Percentiles rank a stretch among this genome's conserved stretches.
Evolutionary conservation across 2,329 filamentous ascomycete species (phyloP).

Genomic region (Cercospora sojina): DNA sequence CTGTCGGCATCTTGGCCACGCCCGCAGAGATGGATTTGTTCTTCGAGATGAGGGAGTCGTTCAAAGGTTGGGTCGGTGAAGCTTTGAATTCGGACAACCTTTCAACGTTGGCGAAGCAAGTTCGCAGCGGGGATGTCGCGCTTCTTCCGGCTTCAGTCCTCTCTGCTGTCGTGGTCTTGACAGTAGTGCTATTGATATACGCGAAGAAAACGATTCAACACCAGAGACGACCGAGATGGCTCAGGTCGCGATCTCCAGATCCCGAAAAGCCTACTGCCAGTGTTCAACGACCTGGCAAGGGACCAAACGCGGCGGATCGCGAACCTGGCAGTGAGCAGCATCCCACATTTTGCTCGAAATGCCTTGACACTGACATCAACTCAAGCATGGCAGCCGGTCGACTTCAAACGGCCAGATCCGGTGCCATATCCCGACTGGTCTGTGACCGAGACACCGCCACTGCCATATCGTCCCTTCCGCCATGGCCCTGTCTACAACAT

Average conservation of each 20-base stretch:
- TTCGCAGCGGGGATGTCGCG: not conserved
- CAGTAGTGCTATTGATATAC: not conserved
- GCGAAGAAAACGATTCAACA: not conserved
- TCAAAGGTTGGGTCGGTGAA: not conserved
- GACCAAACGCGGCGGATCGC: slow-evolving; percentile 41
- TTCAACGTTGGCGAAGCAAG: not conserved
- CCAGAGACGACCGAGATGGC: slow-evolving; percentile 12
- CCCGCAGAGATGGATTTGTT: not conserved
- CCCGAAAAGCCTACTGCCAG: slow-evolving; percentile 46
- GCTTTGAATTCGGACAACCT: not conserved
- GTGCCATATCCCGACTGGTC: slow-evolving; percentile 68
- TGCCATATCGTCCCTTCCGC: slow-evolving; percentile 76
- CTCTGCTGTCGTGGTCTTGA: not conserved
- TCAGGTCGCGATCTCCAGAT: slow-evolving; percentile 40
- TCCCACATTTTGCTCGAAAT: not conserved
- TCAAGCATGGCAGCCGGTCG: slow-evolving; percentile 56
- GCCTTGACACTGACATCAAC: slow-evolving; percentile 14
- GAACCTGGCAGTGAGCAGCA: slow-evolving; percentile 48
- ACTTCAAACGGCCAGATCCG: slow-evolving; percentile 61
- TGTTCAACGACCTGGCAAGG: slow-evolving; percentile 25
- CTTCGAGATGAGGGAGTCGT: not conserved
- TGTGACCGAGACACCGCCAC: slow-evolving; percentile 65
- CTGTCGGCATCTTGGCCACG: not conserved
- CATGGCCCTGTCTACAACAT: slow-evolving; percentile 70
- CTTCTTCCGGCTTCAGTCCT: not conserved